Base-by-base conservation (phyloP, 805 yeast genomes). In the Sporopachydermia lactativora region DNA sequence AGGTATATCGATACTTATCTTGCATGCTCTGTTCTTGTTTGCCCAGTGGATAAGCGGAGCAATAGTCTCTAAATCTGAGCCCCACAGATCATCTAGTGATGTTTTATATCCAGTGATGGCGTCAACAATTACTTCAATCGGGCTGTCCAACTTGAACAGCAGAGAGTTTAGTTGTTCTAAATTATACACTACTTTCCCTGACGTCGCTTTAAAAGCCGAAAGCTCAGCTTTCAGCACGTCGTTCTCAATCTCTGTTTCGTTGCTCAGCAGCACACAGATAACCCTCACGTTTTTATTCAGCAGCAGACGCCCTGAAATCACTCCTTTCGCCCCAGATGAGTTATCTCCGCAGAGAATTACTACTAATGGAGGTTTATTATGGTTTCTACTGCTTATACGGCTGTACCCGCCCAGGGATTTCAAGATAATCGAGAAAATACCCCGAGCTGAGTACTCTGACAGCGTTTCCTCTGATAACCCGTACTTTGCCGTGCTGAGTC, bases 41-140 rank as follows among this genome's bases (percentile, higher is more conserved):
- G 79, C 71, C 94, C 95, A 86, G 3, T 60, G 56, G 17, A 83
- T 70, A 15, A 83, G 56, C 24, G 63, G 59, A 3, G 53, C 48
- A 8, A 46, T 45, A 34, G 48, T 43, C 15, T 45, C 47, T 16
- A 46, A 47, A 36, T 51, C 55, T 37, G 57, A 57, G 13, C 60
- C 66, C 39, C 60, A 63, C 34, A 78, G 56, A 53, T 81, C 92
- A 19, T 69, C 68, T 40, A 82, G 58, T 41, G 72, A 80, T 17
- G 75, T 71, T 49, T 83, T 92, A 47, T 73, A 79, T 1, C 95
- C 96, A 53, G 82, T 95, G 49, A 86, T 64, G 1, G 86, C 92
- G 56, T 86, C 96, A 15, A 86, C 52, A 5, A 85, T 70, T 44
- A 86, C 63, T 53, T 85, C 95, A 13, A 82, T 74, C 0, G 94